These are phyloP conservation scores for Stentor coeruleus DNA, from an alignment of 73 alveolate genomes.

Conservation along the genomic window DNA sequence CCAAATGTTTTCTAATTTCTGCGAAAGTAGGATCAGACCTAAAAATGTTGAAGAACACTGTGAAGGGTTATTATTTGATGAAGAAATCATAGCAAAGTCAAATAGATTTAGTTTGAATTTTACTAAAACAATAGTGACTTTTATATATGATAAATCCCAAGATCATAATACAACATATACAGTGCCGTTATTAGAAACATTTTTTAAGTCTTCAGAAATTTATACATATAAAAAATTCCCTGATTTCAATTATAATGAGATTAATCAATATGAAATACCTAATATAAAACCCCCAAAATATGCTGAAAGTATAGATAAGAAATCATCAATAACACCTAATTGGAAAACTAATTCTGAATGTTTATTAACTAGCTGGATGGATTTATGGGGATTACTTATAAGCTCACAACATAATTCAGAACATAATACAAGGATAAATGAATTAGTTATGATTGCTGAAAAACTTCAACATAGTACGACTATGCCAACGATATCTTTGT, in stretches of 20 bases:
- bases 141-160: not conserved
- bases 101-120: not conserved
- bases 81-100: not conserved
- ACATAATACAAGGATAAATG: not conserved
- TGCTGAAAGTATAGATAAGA: not conserved
- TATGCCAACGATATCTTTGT: not conserved
- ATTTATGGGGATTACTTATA: not conserved
- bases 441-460: not conserved
- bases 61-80: slow-evolving; percentile 16
- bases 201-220: not conserved
- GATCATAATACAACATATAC: not conserved
- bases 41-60: slow-evolving; percentile 20
- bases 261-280: not conserved
- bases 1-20: slow-evolving; percentile 1
- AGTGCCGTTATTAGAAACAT: not conserved
- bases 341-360: not conserved
- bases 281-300: not conserved
- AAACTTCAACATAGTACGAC: not conserved
- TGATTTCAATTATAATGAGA: not conserved
- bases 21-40: not conserved
- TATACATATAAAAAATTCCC: not conserved
- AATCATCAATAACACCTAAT: not conserved
- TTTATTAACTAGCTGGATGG: not conserved
- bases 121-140: not conserved
- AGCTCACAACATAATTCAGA: not conserved